phyloP scores from a whole-genome alignment of 768 basidiomycete genomes.

The Pleurotus sapidus region DNA sequence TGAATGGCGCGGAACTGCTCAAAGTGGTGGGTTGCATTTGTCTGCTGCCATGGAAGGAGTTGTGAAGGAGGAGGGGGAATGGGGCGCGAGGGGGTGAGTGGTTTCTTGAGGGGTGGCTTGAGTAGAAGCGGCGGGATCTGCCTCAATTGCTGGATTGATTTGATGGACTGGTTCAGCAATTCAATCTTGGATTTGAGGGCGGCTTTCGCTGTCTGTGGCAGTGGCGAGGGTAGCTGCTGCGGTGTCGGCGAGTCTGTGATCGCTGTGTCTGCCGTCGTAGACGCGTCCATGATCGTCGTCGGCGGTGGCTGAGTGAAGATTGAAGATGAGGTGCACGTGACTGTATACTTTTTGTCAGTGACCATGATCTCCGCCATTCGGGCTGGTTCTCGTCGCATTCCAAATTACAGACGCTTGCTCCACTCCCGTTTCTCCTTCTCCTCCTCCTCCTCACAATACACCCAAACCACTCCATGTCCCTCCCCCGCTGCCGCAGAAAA shows the following conservation, averaged over 20 bases:
- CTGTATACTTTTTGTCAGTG: background rate
- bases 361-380: slow-evolving; percentile 6
- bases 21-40: slow-evolving; percentile 26
- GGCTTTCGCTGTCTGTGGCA: background rate
- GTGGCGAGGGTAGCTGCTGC: background rate
- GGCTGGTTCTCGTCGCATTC: background rate
- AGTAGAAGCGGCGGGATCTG: slow-evolving; percentile 45
- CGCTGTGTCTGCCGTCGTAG: background rate
- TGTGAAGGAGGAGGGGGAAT: slow-evolving; percentile 3
- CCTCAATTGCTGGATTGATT: slow-evolving; percentile 40
- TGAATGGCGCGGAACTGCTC: slow-evolving; percentile 43
- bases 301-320: background rate
- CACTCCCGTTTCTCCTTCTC: too few relatives aligned
- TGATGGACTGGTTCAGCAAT: slow-evolving; percentile 24
- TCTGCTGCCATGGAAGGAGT: slow-evolving; percentile 1
- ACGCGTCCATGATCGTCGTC: background rate
- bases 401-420: too few relatives aligned
- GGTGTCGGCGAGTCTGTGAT: too few relatives aligned
- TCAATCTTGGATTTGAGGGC: background rate
- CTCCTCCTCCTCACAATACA: slow-evolving; percentile 13
- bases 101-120: slow-evolving; percentile 24
- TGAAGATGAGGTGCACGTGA: background rate
- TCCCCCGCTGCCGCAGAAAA: slow-evolving; percentile 22
- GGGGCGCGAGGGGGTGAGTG: background rate
- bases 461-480: slow-evolving; percentile 19